phyloP scores from a whole-genome alignment of 2,329 filamentous ascomycete species.

The Pseudogymnoascus sp. region DNA sequence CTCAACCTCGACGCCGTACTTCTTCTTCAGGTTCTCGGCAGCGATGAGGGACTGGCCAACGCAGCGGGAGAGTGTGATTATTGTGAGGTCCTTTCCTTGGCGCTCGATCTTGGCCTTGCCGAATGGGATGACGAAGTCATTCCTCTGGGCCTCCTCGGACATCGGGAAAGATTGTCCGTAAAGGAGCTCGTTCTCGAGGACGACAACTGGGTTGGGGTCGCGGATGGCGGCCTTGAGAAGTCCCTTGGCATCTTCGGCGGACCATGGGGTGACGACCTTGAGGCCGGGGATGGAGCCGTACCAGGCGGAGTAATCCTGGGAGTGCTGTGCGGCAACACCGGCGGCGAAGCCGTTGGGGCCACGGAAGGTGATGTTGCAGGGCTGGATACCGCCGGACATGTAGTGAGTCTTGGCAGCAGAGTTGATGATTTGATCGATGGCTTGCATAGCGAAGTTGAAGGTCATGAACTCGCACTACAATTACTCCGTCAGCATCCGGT shows the following conservation, averaged over 20 bases:
- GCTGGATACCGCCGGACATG: constrained; percentile 99
- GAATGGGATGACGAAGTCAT: constrained; percentile 94
- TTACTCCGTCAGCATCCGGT: constrained; percentile 16
- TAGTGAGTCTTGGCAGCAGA: constrained; percentile 98
- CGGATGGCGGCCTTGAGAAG: constrained; percentile 95
- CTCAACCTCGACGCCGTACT: constrained; percentile 91
- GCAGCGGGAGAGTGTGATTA: constrained; percentile 89
- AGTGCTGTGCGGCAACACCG: constrained; percentile 95
- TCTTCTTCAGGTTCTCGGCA: constrained; percentile 86
- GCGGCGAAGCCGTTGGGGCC: constrained; percentile 96
- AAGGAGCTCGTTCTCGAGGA: constrained; percentile 80
- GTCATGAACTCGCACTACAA: constrained; percentile 97
- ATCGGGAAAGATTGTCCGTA: constrained; percentile 95
- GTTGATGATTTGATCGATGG: constrained; percentile 99
- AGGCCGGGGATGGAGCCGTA: constrained; percentile 96
- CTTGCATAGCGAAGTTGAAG: constrained; percentile 99
- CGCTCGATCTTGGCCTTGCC: constrained; percentile 99
- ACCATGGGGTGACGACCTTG: constrained; percentile 96
- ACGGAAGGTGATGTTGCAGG: constrained; percentile 99
- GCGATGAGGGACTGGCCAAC: constrained; percentile 86
- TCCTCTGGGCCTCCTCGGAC: constrained; percentile 91
- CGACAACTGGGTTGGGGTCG: constrained; percentile 93
- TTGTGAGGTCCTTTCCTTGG: constrained; percentile 87
- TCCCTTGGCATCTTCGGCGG: constrained; percentile 95
- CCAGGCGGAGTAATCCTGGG: constrained; percentile 97